phyloP scores from a whole-genome alignment of 2,329 filamentous ascomycete genomes.

The Arthrinium phaeospermum region DNA sequence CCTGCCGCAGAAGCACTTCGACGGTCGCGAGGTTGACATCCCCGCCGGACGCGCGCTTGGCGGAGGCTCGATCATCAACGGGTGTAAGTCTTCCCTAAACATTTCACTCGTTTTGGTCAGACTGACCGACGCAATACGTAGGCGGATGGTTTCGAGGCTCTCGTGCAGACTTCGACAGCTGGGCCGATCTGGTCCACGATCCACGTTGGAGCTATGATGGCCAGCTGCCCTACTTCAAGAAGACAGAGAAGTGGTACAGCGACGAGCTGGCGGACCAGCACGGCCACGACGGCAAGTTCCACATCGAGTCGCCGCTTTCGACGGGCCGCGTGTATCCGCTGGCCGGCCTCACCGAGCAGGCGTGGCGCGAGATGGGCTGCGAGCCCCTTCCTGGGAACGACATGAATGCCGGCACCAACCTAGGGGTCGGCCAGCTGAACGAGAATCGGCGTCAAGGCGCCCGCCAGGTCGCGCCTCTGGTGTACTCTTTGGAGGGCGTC shows the following conservation, averaged over 20 bases:
- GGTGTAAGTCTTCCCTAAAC: background rate
- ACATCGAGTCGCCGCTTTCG: conserved; percentile 36
- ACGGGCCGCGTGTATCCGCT: conserved; percentile 46
- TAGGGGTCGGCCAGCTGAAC: background rate
- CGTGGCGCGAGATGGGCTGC: conserved; percentile 49
- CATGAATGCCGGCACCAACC: background rate
- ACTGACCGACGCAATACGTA: conserved; percentile 12
- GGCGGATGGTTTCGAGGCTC: conserved; percentile 36
- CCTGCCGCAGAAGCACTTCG: background rate
- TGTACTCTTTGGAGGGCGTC: background rate
- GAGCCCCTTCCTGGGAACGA: conserved; percentile 18
- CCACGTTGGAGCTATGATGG: conserved; percentile 50
- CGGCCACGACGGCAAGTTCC: conserved; percentile 45
- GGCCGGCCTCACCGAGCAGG: conserved; percentile 38
- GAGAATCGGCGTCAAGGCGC: background rate
- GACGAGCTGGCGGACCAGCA: conserved; percentile 41
- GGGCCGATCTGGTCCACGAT: conserved; percentile 30
- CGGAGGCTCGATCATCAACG: conserved; percentile 34
- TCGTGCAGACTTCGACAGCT: conserved; percentile 34
- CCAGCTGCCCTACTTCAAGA: conserved; percentile 52
- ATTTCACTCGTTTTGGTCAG: too few species aligned
- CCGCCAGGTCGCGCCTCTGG: background rate
- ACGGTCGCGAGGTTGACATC: background rate
- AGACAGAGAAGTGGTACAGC: conserved; percentile 41
- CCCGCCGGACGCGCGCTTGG: conserved; percentile 26